These are phyloP conservation scores for Penicillium sp. DNA, from an alignment of 2,329 filamentous ascomycete species.

Conservation along the genomic window DNA sequence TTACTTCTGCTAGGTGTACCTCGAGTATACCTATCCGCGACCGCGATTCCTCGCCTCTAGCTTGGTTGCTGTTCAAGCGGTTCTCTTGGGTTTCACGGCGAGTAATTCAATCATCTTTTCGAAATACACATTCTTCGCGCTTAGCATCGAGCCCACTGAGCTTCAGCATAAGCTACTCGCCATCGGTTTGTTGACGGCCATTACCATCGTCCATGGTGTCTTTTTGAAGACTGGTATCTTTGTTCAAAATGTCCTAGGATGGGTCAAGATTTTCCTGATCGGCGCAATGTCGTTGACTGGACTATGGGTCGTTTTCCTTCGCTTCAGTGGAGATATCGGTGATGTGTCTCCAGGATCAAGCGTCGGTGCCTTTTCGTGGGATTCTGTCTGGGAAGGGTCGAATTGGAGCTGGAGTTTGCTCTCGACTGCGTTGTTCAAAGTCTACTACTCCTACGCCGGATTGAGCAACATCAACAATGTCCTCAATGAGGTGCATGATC, in stretches of 20 bases:
- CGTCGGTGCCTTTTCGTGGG: constrained; percentile 42
- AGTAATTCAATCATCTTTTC: constrained; percentile 71
- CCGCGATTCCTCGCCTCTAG: constrained; percentile 67
- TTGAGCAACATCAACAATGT: constrained; percentile 70
- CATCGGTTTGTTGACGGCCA: constrained; percentile 55
- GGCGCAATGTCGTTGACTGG: constrained; percentile 64
- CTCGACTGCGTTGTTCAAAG: constrained; percentile 63
- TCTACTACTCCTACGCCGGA: constrained; percentile 70
- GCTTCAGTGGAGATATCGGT: constrained; percentile 24
- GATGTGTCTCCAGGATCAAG: neutral
- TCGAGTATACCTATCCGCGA: constrained; percentile 67
- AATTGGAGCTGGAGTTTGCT: constrained; percentile 70
- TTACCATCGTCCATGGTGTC: constrained; percentile 62
- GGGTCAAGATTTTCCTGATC: constrained; percentile 63
- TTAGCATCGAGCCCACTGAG: constrained; percentile 54
- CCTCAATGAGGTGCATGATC: constrained; percentile 69
- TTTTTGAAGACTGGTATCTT: constrained; percentile 59
- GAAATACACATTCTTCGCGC: constrained; percentile 64
- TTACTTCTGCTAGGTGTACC: constrained; percentile 61
- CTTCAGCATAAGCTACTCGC: constrained; percentile 58
- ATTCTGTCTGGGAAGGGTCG: constrained; percentile 62
- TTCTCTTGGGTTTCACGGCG: constrained; percentile 67
- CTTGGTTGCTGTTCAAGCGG: constrained; percentile 63
- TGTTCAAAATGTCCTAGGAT: constrained; percentile 64
- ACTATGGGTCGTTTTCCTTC: constrained; percentile 58